phyloP scores from a whole-genome alignment of 2,329 filamentous ascomycete species.

The Spiromastix sp. region DNA sequence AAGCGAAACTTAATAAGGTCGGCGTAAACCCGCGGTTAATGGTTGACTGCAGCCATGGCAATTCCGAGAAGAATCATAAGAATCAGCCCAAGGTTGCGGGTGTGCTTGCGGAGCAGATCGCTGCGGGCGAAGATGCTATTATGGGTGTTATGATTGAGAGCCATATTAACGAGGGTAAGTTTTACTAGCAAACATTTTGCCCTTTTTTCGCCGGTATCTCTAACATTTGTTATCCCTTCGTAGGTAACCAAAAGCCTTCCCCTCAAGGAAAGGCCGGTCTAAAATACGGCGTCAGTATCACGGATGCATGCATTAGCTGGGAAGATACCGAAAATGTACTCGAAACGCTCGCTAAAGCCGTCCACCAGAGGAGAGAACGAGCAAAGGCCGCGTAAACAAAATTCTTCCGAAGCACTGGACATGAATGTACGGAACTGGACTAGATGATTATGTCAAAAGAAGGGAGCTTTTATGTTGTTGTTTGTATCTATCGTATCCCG shows the following conservation, averaged over 20 bases:
- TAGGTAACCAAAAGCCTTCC: constrained; percentile 78
- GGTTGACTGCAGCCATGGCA: constrained; percentile 97
- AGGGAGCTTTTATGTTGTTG: no score
- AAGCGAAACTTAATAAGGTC: constrained; percentile 65
- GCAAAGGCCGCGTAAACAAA: not conserved
- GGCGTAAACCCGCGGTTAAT: constrained; percentile 70
- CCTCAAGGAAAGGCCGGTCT: constrained; percentile 73
- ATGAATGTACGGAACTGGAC: no score
- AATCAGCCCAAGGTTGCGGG: constrained; percentile 93
- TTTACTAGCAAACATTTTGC: not conserved
- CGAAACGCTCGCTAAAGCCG: constrained; percentile 65
- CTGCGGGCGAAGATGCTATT: constrained; percentile 71
- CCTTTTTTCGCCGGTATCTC: not conserved
- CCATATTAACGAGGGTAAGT: constrained; percentile 81
- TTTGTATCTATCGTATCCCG: no score
- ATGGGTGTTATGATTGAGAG: constrained; percentile 99
- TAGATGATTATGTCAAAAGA: no score
- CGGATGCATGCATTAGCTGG: constrained; percentile 94
- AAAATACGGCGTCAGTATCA: constrained; percentile 92
- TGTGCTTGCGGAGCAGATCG: constrained; percentile 71
- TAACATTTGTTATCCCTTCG: no score
- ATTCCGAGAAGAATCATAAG: constrained; percentile 90
- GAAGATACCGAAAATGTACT: constrained; percentile 75
- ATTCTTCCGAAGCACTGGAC: not conserved
- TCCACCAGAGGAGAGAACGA: constrained; percentile 49